These are phyloP conservation scores for Zoysia matrella DNA, from an alignment of 202 grass and related monocot genomes.

Conservation along the genomic window DNA sequence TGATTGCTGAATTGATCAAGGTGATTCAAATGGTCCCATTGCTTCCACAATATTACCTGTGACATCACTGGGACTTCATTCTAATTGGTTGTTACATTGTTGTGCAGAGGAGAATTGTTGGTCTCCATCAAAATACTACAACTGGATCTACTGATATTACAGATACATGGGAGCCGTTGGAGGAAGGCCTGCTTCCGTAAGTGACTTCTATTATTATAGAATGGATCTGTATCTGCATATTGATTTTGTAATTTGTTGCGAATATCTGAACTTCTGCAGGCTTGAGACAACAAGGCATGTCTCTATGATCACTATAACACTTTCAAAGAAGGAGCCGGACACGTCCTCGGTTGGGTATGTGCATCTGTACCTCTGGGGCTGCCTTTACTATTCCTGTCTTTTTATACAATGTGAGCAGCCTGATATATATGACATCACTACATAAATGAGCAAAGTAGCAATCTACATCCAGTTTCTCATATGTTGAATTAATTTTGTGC, in stretches of 20 bases:
- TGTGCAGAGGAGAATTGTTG: slow-evolving; percentile 91
- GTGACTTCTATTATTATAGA: slow-evolving; percentile 17
- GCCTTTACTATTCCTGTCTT: neutral
- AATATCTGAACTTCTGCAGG: slow-evolving; percentile 45
- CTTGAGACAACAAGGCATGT: slow-evolving; percentile 98
- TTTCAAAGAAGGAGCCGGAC: slow-evolving; percentile 90
- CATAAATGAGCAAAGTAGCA: slow-evolving; percentile 4
- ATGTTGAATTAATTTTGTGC: slow-evolving; percentile 36
- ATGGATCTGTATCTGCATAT: slow-evolving; percentile 9
- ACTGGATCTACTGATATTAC: too few relatives aligned
- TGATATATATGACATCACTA: neutral
- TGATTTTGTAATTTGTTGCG: neutral
- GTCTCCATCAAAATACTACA: slow-evolving; percentile 32
- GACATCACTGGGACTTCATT: neutral
- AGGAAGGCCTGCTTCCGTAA: slow-evolving; percentile 99
- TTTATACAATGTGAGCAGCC: neutral
- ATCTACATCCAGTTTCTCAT: neutral
- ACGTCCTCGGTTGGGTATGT: neutral
- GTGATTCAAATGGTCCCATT: slow-evolving; percentile 38
- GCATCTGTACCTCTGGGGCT: neutral
- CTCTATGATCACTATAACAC: slow-evolving; percentile 85
- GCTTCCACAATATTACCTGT: slow-evolving; percentile 17
- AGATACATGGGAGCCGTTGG: slow-evolving; percentile 49
- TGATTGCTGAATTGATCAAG: slow-evolving; percentile 98
- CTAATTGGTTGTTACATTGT: slow-evolving; percentile 1